Percentiles rank a stretch among this genome's conserved stretches.
Evolutionary conservation across 176 grass and related monocot genomes (phyloP).

Genomic region (Puya raimondii): DNA sequence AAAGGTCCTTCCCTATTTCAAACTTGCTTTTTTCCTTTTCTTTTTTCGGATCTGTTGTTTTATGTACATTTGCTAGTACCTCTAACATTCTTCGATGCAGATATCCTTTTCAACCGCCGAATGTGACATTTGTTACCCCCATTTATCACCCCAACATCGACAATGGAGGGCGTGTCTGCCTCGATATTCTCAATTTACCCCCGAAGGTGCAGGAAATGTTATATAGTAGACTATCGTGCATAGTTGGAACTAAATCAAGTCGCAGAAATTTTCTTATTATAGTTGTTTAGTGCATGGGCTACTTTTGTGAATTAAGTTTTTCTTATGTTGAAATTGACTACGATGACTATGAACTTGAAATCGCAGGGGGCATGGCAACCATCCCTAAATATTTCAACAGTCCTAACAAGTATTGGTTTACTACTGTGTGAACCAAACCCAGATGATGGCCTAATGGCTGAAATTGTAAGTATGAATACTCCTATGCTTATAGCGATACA

Average conservation of each 20-base stretch:
- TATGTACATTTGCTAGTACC: too few species aligned
- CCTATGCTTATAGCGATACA: conserved; percentile 4
- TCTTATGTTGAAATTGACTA: too few species aligned
- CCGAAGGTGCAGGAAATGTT: conserved; percentile 60
- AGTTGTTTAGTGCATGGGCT: too few species aligned
- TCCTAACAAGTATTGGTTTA: conserved; percentile 75
- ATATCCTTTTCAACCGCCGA: conserved; percentile 90
- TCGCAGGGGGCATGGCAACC: conserved; percentile 78
- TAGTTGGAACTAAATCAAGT: too few species aligned
- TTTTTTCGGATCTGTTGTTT: neutral
- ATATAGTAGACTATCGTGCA: too few species aligned
- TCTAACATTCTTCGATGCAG: conserved; percentile 18
- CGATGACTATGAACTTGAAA: too few species aligned
- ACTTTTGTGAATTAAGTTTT: too few species aligned
- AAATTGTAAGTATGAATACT: conserved; percentile 55
- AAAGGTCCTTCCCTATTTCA: conserved; percentile 37
- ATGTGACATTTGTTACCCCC: conserved; percentile 78
- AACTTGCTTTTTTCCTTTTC: conserved; percentile 4
- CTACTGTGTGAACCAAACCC: conserved; percentile 70
- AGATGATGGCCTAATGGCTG: conserved; percentile 83
- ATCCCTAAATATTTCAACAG: conserved; percentile 72
- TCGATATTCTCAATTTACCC: conserved; percentile 93
- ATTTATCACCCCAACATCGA: conserved; percentile 99
- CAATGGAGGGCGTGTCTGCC: conserved; percentile 82
- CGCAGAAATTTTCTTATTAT: too few species aligned